Evolutionary conservation across 2,329 filamentous ascomycete genomes (phyloP).

Genomic region (Bretziella fagacearum): DNA sequence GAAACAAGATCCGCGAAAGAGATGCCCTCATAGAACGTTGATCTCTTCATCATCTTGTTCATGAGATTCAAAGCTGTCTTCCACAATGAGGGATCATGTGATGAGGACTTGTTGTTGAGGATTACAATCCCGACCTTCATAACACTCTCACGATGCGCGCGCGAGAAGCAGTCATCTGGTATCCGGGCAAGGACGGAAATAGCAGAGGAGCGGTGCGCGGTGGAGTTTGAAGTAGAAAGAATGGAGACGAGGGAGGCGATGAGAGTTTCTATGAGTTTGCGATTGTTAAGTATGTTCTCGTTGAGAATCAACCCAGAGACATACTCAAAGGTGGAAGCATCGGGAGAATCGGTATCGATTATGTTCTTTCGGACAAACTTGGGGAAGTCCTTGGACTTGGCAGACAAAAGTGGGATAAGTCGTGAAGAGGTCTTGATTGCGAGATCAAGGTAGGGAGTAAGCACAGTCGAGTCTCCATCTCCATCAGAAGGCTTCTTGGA

Average conservation of each 20-base stretch:
- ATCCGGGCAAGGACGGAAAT: conserved; percentile 10
- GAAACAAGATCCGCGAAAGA: conserved; percentile 24
- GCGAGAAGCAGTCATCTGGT: conserved; percentile 15
- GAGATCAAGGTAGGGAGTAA: conserved; percentile 11
- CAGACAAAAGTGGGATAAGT: conserved; percentile 13
- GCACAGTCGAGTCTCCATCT: not conserved
- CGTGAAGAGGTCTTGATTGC: conserved; percentile 10
- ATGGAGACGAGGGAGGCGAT: conserved; percentile 13
- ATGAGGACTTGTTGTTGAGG: conserved; percentile 5
- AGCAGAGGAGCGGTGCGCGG: not conserved
- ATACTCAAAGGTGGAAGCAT: conserved; percentile 8
- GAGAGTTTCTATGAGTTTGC: conserved; percentile 12
- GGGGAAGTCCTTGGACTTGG: conserved; percentile 11
- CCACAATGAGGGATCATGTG: conserved; percentile 11
- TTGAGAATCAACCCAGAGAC: conserved; percentile 12
- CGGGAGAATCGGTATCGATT: conserved; percentile 2
- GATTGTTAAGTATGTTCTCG: conserved; percentile 16
- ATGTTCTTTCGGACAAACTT: conserved; percentile 12
- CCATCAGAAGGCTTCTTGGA: not conserved
- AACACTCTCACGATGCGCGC: conserved; percentile 13
- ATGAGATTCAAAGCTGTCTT: conserved; percentile 13
- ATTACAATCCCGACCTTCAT: conserved; percentile 9
- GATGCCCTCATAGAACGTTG: conserved; percentile 34
- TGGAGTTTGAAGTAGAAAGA: conserved; percentile 4
- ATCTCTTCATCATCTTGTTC: conserved; percentile 32